Percentiles rank a stretch among this genome's conserved stretches.
These are phyloP conservation scores for Cercospora berteroae DNA, from an alignment of 2,329 filamentous ascomycete genomes.

Conservation along the genomic window DNA sequence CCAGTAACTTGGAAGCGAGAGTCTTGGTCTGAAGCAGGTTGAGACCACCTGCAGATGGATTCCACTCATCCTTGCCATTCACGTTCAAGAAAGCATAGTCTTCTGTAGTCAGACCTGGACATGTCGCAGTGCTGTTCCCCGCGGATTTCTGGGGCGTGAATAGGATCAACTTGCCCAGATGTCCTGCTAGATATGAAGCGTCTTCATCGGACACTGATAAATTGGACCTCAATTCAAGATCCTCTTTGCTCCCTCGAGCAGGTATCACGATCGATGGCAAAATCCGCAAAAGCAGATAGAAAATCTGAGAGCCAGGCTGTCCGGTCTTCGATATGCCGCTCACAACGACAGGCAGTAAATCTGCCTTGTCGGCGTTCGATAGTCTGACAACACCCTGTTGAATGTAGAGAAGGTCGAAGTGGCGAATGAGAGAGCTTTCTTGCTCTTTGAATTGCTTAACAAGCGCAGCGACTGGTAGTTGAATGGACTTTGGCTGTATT, in stretches of 20 bases:
- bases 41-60: slow-evolving; percentile 60
- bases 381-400: slow-evolving; percentile 74
- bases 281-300: slow-evolving; percentile 78
- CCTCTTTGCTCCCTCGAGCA: slow-evolving; percentile 73
- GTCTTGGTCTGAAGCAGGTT: slow-evolving; percentile 69
- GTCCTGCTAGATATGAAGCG: slow-evolving; percentile 68
- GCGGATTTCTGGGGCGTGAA: slow-evolving; percentile 48
- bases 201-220: slow-evolving; percentile 71
- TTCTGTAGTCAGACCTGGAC: slow-evolving; percentile 61
- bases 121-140: slow-evolving; percentile 38
- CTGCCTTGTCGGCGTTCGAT: slow-evolving; percentile 61
- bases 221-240: slow-evolving; percentile 62
- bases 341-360: slow-evolving; percentile 69
- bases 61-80: slow-evolving; percentile 68
- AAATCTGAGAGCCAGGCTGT: slow-evolving; percentile 63
- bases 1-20: slow-evolving; percentile 67
- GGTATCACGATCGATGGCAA: slow-evolving; percentile 71
- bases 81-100: slow-evolving; percentile 69
- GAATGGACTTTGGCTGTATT: slow-evolving; percentile 61
- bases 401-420: slow-evolving; percentile 85
- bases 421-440: slow-evolving; percentile 70
- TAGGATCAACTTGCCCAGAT: slow-evolving; percentile 75
- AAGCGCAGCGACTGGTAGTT: slow-evolving; percentile 79
- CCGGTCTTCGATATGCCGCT: slow-evolving; percentile 63
- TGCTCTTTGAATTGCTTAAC: slow-evolving; percentile 86